Conservation (phyloP, 139 green algal genomes). For the Volvox africanus region DNA sequence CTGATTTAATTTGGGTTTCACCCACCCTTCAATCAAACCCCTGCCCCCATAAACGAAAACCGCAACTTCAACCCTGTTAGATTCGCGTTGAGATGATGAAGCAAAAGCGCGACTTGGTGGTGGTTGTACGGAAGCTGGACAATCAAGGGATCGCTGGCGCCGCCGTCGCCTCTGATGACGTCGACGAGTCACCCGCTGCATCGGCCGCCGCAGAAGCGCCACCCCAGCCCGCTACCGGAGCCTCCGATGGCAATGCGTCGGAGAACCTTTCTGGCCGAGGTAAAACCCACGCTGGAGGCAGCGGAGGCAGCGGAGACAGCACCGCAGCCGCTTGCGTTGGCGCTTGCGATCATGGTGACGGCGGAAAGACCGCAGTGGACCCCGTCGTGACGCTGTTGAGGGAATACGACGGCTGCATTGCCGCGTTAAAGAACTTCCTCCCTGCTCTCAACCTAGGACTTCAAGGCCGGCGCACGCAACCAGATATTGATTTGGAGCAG, state of each 20-base stretch:
- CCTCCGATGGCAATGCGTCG: neutral
- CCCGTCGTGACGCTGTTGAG: neutral
- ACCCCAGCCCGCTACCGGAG: neutral
- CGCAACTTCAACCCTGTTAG: neutral
- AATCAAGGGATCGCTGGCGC: neutral
- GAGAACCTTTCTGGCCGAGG: neutral
- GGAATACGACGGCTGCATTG: neutral
- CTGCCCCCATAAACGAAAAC: too few relatives aligned
- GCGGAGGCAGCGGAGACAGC: neutral
- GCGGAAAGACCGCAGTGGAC: neutral
- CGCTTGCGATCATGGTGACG: too few relatives aligned
- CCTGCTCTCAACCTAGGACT: neutral
- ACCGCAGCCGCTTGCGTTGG: too few relatives aligned
- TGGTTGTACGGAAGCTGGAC: neutral
- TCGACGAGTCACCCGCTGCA: neutral
- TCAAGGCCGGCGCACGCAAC: too few relatives aligned
- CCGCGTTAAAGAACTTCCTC: neutral
- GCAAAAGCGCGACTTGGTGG: neutral
- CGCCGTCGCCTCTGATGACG: neutral
- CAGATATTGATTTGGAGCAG: too few relatives aligned
- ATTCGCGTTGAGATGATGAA: neutral
- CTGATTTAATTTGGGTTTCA: too few relatives aligned
- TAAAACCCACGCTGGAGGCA: neutral
- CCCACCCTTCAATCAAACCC: too few relatives aligned
- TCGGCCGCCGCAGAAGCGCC: neutral